Evolutionary conservation across 345 rosid genomes (phyloP), one percentile per base, ranked within the genome.

Genomic region (Theobroma cacao): DNA sequence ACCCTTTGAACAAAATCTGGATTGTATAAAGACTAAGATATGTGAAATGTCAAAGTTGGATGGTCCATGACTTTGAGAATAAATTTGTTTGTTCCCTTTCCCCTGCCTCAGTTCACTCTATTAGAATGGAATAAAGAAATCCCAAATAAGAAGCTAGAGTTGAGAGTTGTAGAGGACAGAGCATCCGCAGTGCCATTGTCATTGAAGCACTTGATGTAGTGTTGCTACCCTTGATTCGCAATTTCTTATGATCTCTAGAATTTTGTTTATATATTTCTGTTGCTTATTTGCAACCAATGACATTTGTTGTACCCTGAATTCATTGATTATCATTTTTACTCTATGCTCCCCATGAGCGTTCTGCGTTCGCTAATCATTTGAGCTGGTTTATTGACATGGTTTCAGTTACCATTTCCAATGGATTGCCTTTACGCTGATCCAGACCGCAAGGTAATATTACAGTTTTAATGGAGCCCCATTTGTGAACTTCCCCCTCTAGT

Each of bases 361-460:
- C 22, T 4, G 26, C 30, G 13, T 22, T 56, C 22, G 24, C 61
- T 56, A 22, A 56, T 56, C 30, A 24, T 13, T 15, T 15, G 10
- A 64, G 68, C 80, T 70, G 64, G 77, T 75, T 64, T 15, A 40
- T 40, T 68, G 22, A 36, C 68, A 40, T 18, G 30, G 17, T 33
- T 74, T 38, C 86, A 89, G 92, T 85, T 87, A 76, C 92, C 92
- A 2, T 89, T 91, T 80, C 91, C 95, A 14, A 82, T 86, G 89
- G 92, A 91, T 66, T 85, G 85, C 83, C 91, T 88, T 22, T 89
- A 86, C 40, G 91, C 90, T 45, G 95, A 88, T 82, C 91, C 95
- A 45, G 85, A 81, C 14, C 89, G 85, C 69, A 82, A 91, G 92
- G 97, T 91, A 85, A 75, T 70, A n/a, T 8, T 30, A 38, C 13